phyloP scores from a whole-genome alignment of 768 basidiomycete genomes.

The Dentipellis sp. region DNA sequence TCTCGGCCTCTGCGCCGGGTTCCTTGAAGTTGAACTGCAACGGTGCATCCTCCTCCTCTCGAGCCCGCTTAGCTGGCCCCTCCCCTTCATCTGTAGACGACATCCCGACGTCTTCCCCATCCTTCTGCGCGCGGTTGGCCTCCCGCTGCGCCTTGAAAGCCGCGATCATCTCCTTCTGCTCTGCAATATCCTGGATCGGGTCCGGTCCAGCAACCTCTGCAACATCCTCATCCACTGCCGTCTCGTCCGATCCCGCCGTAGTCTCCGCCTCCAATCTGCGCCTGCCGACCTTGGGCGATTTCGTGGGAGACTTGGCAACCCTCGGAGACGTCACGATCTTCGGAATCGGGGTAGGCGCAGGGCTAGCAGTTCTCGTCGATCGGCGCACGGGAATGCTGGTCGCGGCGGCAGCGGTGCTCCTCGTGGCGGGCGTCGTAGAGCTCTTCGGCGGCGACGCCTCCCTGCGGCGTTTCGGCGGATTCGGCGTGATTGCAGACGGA shows the following conservation, averaged over 20 bases:
- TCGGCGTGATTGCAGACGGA: slow-evolving; percentile 25
- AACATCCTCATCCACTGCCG: slow-evolving; percentile 53
- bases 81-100: slow-evolving; percentile 9
- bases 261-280: slow-evolving; percentile 30
- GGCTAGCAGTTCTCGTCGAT: slow-evolving; percentile 33
- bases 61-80: slow-evolving; percentile 32
- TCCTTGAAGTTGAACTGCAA: slow-evolving; percentile 61
- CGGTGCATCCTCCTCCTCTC: slow-evolving; percentile 46
- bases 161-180: slow-evolving; percentile 71
- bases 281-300: slow-evolving; percentile 24
- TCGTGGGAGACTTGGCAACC: slow-evolving; percentile 22
- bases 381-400: slow-evolving; percentile 23
- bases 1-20: slow-evolving; percentile 33
- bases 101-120: slow-evolving; percentile 15
- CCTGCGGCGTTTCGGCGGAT: slow-evolving; percentile 28
- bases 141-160: slow-evolving; percentile 60
- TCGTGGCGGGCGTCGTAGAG: slow-evolving; percentile 13
- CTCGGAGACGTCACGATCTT: slow-evolving; percentile 30
- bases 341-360: slow-evolving; percentile 26
- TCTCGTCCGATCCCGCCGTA: slow-evolving; percentile 51
- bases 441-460: slow-evolving; percentile 51
- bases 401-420: slow-evolving; percentile 9
- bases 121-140: slow-evolving; percentile 17
- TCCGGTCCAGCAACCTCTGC: slow-evolving; percentile 44
- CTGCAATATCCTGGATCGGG: slow-evolving; percentile 61